Base-by-base conservation (phyloP, 2,329 filamentous ascomycete genomes). In the Aplosporella prunicola region DNA sequence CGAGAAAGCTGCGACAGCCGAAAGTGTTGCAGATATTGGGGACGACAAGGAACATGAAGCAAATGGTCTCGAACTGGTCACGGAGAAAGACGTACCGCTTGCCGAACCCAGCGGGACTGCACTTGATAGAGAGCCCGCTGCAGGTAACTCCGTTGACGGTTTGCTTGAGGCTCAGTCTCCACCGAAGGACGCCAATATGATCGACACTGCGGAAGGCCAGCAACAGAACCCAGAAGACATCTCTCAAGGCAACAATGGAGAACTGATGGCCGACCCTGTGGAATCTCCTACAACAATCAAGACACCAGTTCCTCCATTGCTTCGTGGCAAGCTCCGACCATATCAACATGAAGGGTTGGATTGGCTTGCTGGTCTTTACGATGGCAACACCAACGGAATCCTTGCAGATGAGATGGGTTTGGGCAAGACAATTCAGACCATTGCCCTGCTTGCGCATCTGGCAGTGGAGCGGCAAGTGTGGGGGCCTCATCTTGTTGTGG, bases 381-480 rank as follows among this genome's bases (percentile, higher is more conserved):
- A 80, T 11, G 93, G 91, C 46, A 81, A 82, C 45, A 94, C 89
- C 17, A 98, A 96, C 52, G 91, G 91, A 15, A 98, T 98, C 38
- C 67, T 98, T 14, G 91, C 91, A 1, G 93, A 98, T 54, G 91
- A 98, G 57, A 98, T 98, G 91, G 91, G 91, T 45, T 72, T 98
- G 3, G 91, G 91, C 7, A 98, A 98, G 62, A 98, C 91, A 0
- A 96, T 98, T 31, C 91, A 98, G 57, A 98, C 91, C 0, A 98
- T 98, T 51, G 81, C 93, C 3, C 68, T 98, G 3, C 69, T 98
- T 24, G 91, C 91, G 4, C 89, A 98, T 56, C 71, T 98, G 23
- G 91, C 93, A 7, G 88, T 88, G 44, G 74, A 86, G 25, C 83
- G 94, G 54, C 78, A 87, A 51, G 78, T 93, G 5, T 98, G 91